Conservation (phyloP, 2,329 filamentous ascomycete genomes). For the Amauroascus verrucosus region DNA sequence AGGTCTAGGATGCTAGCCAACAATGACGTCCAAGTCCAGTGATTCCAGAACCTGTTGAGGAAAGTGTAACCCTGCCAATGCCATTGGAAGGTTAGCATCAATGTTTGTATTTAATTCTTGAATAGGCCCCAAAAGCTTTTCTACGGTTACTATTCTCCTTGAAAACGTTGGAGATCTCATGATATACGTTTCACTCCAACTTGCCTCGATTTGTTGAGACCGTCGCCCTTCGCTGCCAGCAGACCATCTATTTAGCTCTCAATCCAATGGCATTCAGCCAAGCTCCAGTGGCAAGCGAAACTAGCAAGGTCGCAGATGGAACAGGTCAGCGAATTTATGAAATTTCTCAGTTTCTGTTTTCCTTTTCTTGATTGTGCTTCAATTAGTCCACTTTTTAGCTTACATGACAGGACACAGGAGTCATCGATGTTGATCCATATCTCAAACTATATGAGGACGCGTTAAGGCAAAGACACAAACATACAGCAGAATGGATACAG, state of each 20-base stretch:
- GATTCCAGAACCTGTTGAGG: background rate
- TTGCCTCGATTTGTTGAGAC: background rate
- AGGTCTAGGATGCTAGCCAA: background rate
- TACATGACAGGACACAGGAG: conserved; percentile 42
- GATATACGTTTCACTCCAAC: background rate
- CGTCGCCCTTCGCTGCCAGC: too few relatives aligned
- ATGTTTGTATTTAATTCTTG: background rate
- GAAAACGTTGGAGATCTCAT: background rate
- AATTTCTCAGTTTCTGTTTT: background rate
- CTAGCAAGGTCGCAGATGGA: conserved; percentile 19
- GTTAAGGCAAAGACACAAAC: conserved; percentile 64
- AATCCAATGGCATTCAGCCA: background rate
- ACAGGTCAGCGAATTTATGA: conserved; percentile 22
- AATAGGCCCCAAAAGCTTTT: background rate
- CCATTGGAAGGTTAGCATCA: background rate
- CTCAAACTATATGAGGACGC: conserved; percentile 72
- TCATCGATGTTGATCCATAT: conserved; percentile 79
- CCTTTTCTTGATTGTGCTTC: background rate
- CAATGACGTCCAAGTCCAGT: conserved; percentile 3
- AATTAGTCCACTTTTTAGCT: background rate
- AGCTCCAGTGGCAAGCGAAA: background rate
- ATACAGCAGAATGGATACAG: conserved; percentile 78
- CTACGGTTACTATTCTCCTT: background rate
- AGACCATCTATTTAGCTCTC: too few relatives aligned
- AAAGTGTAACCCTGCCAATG: background rate